phyloP scores from a whole-genome alignment of 257 asterid genomes.

The Solanum lycopersicoides region DNA sequence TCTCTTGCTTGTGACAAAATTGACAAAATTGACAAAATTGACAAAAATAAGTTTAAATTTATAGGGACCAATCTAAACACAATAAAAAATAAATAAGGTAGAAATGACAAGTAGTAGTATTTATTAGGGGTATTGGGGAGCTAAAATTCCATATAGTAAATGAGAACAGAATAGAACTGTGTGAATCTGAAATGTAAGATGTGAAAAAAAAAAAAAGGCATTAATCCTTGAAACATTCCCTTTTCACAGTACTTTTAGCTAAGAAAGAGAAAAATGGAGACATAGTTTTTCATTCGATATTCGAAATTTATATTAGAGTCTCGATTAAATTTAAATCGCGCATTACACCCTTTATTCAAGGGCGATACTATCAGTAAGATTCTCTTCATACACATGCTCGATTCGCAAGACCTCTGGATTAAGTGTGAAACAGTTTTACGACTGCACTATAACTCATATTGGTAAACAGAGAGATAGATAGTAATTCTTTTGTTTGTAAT shows the following conservation, averaged over 20 bases:
- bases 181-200: background rate
- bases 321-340: rapidly evolving
- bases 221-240: background rate
- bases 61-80: background rate
- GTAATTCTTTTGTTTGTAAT: too few relatives aligned
- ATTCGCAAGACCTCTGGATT: rapidly evolving
- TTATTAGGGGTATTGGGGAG: background rate
- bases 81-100: background rate
- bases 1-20: background rate
- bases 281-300: too few relatives aligned
- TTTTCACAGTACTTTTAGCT: background rate
- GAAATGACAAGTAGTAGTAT: background rate
- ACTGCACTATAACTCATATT: too few relatives aligned
- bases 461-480: too few relatives aligned
- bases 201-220: background rate
- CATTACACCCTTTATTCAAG: rapidly evolving
- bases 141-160: background rate
- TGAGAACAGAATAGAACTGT: background rate
- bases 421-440: too few relatives aligned
- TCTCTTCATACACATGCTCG: too few relatives aligned
- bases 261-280: background rate
- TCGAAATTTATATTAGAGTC: rapidly evolving
- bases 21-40: background rate
- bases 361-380: too few relatives aligned
- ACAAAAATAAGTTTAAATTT: background rate